Base-by-base conservation (phyloP, 208 protist species). In the Crithidia fasciculata region DNA sequence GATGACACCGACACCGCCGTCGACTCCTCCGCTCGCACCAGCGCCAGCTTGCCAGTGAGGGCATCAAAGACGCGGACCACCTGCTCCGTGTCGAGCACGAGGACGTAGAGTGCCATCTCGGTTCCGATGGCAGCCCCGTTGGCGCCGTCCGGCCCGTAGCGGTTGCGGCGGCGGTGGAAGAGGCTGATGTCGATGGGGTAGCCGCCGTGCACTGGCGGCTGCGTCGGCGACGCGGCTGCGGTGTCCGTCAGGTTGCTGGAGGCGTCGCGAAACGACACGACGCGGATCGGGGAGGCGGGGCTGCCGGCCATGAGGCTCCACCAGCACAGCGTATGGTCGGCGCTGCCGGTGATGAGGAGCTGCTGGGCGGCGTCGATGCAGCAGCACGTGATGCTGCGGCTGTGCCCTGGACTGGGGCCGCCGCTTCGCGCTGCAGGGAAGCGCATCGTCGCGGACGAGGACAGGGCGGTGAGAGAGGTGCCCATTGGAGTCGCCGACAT, bases 101-200 rank as follows among this genome's bases (percentile, higher is more conserved):
- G 69, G 13, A 95, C 55, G 40, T 86, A 80, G 44, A 92, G 58
- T 10, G 69, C 82, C 7, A 86, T 65, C 12, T 65, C 76, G 19
- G 16, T 9, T 13, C 53, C 54, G 18, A 3, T 40, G 8, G 18
- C 37, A 19, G 41, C 13, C 5, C 37, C 50, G 49, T 45, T 36
- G 8, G 6, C 53, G 6, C 8, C 36, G 28, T 15, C 66, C 15
- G 49, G 5, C 28, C 40, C 58, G 49, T 50, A 6, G 28, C 63
- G 18, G 53, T 28, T 15, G 52, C 39, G 36, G 4, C 40, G 64
- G 2, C 84, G 79, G 55, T 85, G 69, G 57, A 93, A 83, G 67
- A 96, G 88, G 58, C 87, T 89, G 16, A 93, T 74, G 69, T 94
- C 92, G 40, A 96, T 66, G 2, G 92, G 89, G 47, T 85, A 90